Evolutionary conservation across 495 filamentous ascomycete species (phyloP).

Genomic region (Elaphomyces granulatus): DNA sequence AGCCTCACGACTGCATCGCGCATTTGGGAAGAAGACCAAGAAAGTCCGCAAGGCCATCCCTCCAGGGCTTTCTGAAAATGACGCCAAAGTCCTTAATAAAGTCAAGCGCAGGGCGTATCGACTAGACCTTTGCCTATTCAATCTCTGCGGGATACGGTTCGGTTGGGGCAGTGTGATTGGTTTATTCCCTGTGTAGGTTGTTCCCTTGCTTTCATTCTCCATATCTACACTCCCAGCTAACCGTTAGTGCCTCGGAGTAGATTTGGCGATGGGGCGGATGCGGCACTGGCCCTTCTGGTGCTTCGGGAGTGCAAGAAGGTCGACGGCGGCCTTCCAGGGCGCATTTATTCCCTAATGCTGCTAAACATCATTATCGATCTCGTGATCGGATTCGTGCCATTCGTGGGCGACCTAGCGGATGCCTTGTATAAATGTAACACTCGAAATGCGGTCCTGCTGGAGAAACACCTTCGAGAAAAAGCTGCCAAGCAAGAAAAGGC

Average conservation of each 20-base stretch:
- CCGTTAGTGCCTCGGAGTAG: too few species aligned
- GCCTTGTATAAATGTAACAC: slow-evolving; percentile 56
- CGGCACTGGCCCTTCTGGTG: slow-evolving; percentile 45
- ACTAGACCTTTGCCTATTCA: slow-evolving; percentile 68
- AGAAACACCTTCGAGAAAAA: slow-evolving; percentile 48
- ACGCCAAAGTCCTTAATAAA: slow-evolving; percentile 61
- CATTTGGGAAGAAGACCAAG: slow-evolving; percentile 44
- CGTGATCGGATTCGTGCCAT: slow-evolving; percentile 64
- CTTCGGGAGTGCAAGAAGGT: slow-evolving; percentile 49
- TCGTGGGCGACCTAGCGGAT: slow-evolving; percentile 75
- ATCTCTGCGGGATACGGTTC: slow-evolving; percentile 58
- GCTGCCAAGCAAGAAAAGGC: slow-evolving; percentile 17
- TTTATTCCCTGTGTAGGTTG: slow-evolving; percentile 58
- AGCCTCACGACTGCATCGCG: slow-evolving; percentile 47
- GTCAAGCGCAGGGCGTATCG: slow-evolving; percentile 69
- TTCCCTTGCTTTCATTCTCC: too few species aligned
- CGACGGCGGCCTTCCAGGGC: slow-evolving; percentile 51
- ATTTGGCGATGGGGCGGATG: slow-evolving; percentile 67
- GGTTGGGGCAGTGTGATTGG: slow-evolving; percentile 76
- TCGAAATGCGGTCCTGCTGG: slow-evolving; percentile 59
- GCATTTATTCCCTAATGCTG: slow-evolving; percentile 50
- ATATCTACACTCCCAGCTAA: too few species aligned
- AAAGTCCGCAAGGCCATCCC: slow-evolving; percentile 55
- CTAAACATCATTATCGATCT: slow-evolving; percentile 69
- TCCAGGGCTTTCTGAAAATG: slow-evolving; percentile 59